Evolutionary conservation across 2,329 filamentous ascomycete genomes (phyloP).

Genomic region (Ophiosphaerella korrae): DNA sequence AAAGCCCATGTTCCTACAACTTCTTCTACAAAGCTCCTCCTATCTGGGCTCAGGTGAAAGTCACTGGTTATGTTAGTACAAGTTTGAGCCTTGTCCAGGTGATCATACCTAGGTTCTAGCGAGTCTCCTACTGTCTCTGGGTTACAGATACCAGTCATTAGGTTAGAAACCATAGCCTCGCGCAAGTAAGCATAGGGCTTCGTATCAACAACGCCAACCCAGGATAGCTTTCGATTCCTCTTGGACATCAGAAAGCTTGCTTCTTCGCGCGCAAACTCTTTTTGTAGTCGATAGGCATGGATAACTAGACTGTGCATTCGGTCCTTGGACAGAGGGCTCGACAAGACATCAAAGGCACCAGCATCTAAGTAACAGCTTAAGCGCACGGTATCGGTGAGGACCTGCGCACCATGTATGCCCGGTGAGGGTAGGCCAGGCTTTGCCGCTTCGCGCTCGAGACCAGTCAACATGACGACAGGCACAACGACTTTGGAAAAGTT

Average conservation of each 20-base stretch:
- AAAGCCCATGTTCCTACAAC: slow-evolving; percentile 84
- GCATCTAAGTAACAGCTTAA: slow-evolving; percentile 79
- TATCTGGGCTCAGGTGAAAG: slow-evolving; percentile 69
- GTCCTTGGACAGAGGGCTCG: slow-evolving; percentile 75
- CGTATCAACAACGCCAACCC: slow-evolving; percentile 85
- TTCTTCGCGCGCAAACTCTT: slow-evolving; percentile 75
- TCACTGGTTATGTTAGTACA: slow-evolving; percentile 52
- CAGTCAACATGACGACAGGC: slow-evolving; percentile 48
- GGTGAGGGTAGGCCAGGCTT: slow-evolving; percentile 39
- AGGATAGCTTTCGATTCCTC: slow-evolving; percentile 81
- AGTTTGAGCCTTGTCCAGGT: neutral
- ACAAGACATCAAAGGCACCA: slow-evolving; percentile 84
- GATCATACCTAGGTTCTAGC: slow-evolving; percentile 63
- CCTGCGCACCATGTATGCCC: slow-evolving; percentile 40
- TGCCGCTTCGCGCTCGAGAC: slow-evolving; percentile 41
- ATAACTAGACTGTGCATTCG: slow-evolving; percentile 77
- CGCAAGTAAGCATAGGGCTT: slow-evolving; percentile 87
- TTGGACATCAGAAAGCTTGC: slow-evolving; percentile 73
- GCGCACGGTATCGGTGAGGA: slow-evolving; percentile 56
- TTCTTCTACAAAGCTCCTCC: slow-evolving; percentile 67
- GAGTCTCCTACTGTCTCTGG: slow-evolving; percentile 66
- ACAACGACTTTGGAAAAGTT: slow-evolving; percentile 49
- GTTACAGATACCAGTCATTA: slow-evolving; percentile 89
- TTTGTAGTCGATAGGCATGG: slow-evolving; percentile 82
- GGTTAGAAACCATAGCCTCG: slow-evolving; percentile 89